Percentiles rank a stretch among this genome's conserved stretches.
These are phyloP conservation scores for Calonectria montana DNA, from an alignment of 2,329 filamentous ascomycete genomes.

Conservation along the genomic window DNA sequence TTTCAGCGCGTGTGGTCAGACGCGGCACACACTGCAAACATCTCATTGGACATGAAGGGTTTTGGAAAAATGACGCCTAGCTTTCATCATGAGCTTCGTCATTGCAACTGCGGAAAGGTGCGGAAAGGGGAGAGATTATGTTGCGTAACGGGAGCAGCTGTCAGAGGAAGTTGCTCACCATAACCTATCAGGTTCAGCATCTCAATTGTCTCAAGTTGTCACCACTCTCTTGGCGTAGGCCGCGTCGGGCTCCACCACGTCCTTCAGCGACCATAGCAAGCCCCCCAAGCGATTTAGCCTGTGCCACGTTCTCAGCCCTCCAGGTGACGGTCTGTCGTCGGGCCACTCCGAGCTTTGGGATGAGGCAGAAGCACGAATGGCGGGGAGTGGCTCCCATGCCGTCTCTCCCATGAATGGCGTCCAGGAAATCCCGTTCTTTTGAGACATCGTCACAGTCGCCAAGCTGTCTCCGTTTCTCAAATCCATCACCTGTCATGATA, in stretches of 20 bases:
- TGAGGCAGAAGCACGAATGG: background rate
- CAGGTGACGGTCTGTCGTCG: background rate
- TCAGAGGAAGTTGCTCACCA: background rate
- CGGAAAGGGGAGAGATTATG: background rate
- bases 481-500: background rate
- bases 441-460: background rate
- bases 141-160: background rate
- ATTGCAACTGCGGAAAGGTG: background rate
- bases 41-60: background rate
- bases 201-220: background rate
- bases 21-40: background rate
- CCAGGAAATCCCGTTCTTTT: background rate
- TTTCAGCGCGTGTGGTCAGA: background rate
- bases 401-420: background rate
- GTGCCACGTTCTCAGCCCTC: background rate
- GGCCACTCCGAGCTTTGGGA: background rate
- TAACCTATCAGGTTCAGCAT: background rate
- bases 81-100: background rate
- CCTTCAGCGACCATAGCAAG: background rate
- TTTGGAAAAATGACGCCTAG: background rate
- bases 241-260: too few relatives aligned
- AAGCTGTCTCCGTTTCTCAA: background rate
- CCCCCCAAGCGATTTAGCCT: background rate
- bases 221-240: background rate
- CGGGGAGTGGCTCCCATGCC: background rate